Evolutionary conservation across 2,329 filamentous ascomycete species (phyloP).

Genomic region (Madurella fahalii): DNA sequence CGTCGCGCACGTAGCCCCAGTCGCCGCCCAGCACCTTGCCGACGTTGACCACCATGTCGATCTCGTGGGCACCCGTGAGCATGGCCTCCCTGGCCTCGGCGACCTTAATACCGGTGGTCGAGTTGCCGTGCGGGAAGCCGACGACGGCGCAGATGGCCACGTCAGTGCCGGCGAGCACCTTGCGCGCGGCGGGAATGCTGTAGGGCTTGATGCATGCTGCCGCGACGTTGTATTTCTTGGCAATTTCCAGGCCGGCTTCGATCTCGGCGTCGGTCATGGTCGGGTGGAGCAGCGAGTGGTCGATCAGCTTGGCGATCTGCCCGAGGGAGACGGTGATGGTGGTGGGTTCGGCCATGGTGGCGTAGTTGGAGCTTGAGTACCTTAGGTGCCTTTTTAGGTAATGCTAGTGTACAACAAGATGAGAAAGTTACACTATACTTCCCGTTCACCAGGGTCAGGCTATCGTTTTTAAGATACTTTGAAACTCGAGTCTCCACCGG

Average conservation of each 20-base stretch:
- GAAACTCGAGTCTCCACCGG: too few species aligned
- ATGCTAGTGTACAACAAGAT: too few species aligned
- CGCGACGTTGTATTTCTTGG: slow-evolving; percentile 46
- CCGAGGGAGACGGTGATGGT: slow-evolving; percentile 40
- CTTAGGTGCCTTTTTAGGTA: too few species aligned
- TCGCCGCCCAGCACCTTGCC: slow-evolving; percentile 54
- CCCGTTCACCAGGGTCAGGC: too few species aligned
- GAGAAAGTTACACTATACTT: too few species aligned
- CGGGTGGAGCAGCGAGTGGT: slow-evolving; percentile 59
- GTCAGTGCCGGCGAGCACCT: slow-evolving; percentile 43
- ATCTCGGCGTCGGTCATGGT: slow-evolving; percentile 57
- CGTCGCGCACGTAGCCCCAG: slow-evolving; percentile 52
- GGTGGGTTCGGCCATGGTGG: slow-evolving; percentile 4
- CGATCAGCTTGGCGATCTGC: slow-evolving; percentile 52
- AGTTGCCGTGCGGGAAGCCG: slow-evolving; percentile 58
- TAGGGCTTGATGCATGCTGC: slow-evolving; percentile 59
- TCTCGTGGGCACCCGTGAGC: slow-evolving; percentile 46
- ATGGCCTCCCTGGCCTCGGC: slow-evolving; percentile 48
- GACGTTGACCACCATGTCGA: slow-evolving; percentile 60
- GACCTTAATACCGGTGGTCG: slow-evolving; percentile 50
- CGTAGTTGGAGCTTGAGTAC: too few species aligned
- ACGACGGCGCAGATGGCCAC: slow-evolving; percentile 56
- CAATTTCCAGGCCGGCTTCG: slow-evolving; percentile 43
- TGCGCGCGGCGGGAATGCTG: slow-evolving; percentile 44
- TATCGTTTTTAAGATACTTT: too few species aligned